Conservation (phyloP, 208 protist species). For the Wallacemonas sp. region DNA sequence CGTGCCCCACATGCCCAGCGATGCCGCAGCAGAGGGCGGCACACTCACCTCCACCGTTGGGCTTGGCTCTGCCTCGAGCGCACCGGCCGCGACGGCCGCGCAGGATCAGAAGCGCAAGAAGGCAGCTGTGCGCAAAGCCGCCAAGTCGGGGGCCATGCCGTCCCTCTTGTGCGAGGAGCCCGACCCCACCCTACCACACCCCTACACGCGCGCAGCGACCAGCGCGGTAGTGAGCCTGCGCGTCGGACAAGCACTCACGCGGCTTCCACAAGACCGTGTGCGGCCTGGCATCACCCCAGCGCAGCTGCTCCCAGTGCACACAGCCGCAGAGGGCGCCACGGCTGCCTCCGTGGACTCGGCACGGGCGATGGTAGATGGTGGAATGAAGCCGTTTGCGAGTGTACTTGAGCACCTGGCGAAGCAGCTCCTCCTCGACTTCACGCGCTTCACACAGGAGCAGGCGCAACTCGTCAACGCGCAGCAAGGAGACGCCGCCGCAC, state of each 20-base stretch:
- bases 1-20: neutral
- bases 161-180: conserved; percentile 61
- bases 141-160: conserved; percentile 45
- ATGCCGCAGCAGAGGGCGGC: conserved; percentile 19
- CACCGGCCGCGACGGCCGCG: neutral
- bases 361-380: neutral
- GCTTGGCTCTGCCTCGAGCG: neutral
- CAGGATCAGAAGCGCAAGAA: conserved; percentile 36
- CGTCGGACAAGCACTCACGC: conserved; percentile 67
- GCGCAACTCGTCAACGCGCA: conserved; percentile 6
- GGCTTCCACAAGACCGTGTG: conserved; percentile 73
- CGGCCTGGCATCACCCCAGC: conserved; percentile 58
- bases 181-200: conserved; percentile 62
- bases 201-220: conserved; percentile 63
- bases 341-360: conserved; percentile 8
- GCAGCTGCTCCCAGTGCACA: conserved; percentile 70
- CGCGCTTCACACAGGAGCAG: conserved; percentile 2
- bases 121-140: conserved; percentile 30
- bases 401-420: conserved; percentile 23
- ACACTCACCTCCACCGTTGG: neutral
- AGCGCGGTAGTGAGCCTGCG: conserved; percentile 51
- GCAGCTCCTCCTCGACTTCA: conserved; percentile 25
- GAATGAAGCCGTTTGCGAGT: conserved; percentile 10
- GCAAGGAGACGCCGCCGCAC: neutral
- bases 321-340: neutral